Conservation (phyloP, 306 rosid genomes). For the Acacia acuminata region DNA sequence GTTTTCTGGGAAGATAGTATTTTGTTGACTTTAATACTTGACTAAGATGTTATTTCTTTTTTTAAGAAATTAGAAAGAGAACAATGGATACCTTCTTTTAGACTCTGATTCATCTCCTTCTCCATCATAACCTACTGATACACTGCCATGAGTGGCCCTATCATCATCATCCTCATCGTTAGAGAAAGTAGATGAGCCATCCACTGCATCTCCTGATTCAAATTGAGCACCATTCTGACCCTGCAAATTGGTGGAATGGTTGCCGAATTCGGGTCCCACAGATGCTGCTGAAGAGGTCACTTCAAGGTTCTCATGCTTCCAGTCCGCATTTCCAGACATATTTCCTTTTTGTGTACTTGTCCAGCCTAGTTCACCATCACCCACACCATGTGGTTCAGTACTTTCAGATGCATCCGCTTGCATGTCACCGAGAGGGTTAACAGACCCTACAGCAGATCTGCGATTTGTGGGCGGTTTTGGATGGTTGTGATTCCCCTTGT, state of each 20-base stretch:
- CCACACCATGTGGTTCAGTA: conserved; percentile 58
- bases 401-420: conserved; percentile 66
- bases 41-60: conserved; percentile 21
- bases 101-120: conserved; percentile 96
- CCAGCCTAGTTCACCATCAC: conserved; percentile 59
- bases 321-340: conserved; percentile 52
- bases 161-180: conserved; percentile 95
- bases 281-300: conserved; percentile 75
- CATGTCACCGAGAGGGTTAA: conserved; percentile 56
- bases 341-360: conserved; percentile 55
- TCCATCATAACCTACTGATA: conserved; percentile 76
- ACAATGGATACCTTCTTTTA: conserved; percentile 71
- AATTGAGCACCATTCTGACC: conserved; percentile 63
- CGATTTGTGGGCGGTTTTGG: conserved; percentile 80
- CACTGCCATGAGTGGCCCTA: conserved; percentile 86
- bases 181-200: conserved; percentile 85
- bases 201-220: conserved; percentile 77
- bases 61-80: conserved; percentile 24
- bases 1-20: conserved; percentile 62
- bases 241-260: conserved; percentile 63
- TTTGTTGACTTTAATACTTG: conserved; percentile 25
- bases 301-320: conserved; percentile 80
- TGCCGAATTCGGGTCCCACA: conserved; percentile 63
- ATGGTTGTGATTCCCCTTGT: conserved; percentile 92
- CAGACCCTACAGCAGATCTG: conserved; percentile 66